These are phyloP conservation scores for Lactifluus subvellereus DNA, from an alignment of 768 basidiomycete genomes.

Conservation along the genomic window DNA sequence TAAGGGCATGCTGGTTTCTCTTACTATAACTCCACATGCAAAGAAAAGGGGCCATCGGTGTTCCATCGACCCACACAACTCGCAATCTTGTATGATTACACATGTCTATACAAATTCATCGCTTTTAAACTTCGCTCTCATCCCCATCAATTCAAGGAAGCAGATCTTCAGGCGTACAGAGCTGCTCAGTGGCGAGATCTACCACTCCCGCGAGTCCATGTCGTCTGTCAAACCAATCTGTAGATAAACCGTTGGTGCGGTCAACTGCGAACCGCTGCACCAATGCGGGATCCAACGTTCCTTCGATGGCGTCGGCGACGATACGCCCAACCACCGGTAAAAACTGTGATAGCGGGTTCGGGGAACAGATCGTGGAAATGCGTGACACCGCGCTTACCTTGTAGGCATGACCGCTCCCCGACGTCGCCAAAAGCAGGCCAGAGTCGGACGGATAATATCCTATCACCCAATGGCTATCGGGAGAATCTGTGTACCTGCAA, in stretches of 20 bases:
- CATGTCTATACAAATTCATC: background rate
- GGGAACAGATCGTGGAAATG: background rate
- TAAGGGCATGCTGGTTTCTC: slow-evolving; percentile 30
- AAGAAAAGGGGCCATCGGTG: background rate
- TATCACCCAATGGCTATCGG: slow-evolving; percentile 86
- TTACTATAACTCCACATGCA: background rate
- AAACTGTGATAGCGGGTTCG: slow-evolving; percentile 48
- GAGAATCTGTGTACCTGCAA: slow-evolving; percentile 82
- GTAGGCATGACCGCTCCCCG: slow-evolving; percentile 83
- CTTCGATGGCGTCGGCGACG: slow-evolving; percentile 67
- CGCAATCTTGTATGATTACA: slow-evolving; percentile 12
- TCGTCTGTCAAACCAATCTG: slow-evolving; percentile 34
- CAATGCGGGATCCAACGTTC: slow-evolving; percentile 48
- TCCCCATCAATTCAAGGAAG: slow-evolving; percentile 25
- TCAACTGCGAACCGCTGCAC: slow-evolving; percentile 58
- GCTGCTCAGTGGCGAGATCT: slow-evolving; percentile 6
- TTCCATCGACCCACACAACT: background rate
- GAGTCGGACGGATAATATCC: slow-evolving; percentile 57
- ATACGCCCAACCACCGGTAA: slow-evolving; percentile 77
- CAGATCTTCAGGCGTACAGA: slow-evolving; percentile 20
- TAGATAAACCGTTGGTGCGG: slow-evolving; percentile 33
- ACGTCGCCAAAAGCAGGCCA: slow-evolving; percentile 74
- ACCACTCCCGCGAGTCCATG: slow-evolving; percentile 23
- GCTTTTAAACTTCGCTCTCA: background rate
- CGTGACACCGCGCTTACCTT: slow-evolving; percentile 43